Evolutionary conservation across 1,284 basidiomycete genomes (phyloP).

Genomic region (Austroboletus novae-zelandiae): DNA sequence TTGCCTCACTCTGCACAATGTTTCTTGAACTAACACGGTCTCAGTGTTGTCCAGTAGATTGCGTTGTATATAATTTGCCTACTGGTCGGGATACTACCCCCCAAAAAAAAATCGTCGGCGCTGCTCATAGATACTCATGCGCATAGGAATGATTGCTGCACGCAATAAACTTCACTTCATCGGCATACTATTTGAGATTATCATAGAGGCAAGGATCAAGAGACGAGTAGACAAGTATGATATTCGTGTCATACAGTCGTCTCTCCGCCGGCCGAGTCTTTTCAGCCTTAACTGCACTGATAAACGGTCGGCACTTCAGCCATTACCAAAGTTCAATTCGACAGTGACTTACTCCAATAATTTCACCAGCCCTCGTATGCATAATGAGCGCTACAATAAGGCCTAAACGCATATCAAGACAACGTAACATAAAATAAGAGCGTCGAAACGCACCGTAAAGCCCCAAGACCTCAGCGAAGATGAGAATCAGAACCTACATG

Average conservation of each 20-base stretch:
- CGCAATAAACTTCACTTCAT: background rate
- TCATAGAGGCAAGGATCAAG: background rate
- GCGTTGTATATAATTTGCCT: too few relatives aligned
- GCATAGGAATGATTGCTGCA: too few relatives aligned
- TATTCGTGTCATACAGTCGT: background rate
- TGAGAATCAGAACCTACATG: conserved; percentile 64
- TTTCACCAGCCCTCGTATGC: conserved; percentile 59
- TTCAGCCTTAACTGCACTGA: background rate
- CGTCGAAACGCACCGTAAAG: conserved; percentile 53
- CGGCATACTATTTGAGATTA: background rate
- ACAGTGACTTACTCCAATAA: conserved; percentile 21
- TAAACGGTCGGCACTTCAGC: background rate
- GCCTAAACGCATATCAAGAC: conserved; percentile 35
- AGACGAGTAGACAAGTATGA: background rate
- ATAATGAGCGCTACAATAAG: conserved; percentile 90
- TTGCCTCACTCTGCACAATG: too few relatives aligned
- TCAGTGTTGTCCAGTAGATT: too few relatives aligned
- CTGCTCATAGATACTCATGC: too few relatives aligned
- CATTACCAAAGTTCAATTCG: background rate
- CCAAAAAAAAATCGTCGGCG: too few relatives aligned
- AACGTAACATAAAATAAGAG: background rate
- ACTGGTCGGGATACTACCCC: too few relatives aligned
- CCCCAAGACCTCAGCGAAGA: conserved; percentile 84
- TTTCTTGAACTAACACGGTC: too few relatives aligned
- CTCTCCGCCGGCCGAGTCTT: background rate